Base-by-base conservation (phyloP, 768 basidiomycete species). In the Termitomyces heimii region DNA sequence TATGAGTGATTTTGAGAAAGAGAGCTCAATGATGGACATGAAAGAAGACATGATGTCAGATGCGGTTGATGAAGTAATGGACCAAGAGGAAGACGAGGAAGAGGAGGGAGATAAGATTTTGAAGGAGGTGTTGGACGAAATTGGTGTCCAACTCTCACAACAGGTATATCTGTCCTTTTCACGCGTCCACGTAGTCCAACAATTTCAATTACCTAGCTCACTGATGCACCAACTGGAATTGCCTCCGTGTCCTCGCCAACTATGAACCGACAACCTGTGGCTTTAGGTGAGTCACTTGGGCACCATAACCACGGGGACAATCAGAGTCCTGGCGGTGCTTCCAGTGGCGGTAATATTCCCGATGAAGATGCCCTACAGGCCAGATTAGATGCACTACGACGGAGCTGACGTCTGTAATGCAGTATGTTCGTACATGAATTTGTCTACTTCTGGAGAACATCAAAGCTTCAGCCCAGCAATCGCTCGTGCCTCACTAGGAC, bases 41-140 rank as follows among this genome's bases (percentile, higher is more conserved):
- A 99, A 98, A 71, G 97, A 98, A 73, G 96, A 97, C 70, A 98
- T 98, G 92, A 99, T 98, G 97, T 92, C 91, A 22, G 97, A 98
- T 59, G 89, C 94, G 14, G 90, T 98, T 16, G 97, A 98, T 72
- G 96, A 98, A 65, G 95, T 65, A n/a, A 67, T 67, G 66, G 92
- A 95, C 61, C 88, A 89, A 32, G 94, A 94, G 73, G 95, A 95
- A 65, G 96, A 96, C 51, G 96, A 98, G 71, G 97, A 98, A 64
- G 89, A 89, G 60, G 97, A 98, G 67, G 86, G 94, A 14, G 95
- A 98, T 68, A 90, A 91, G 77, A 95, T 99, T 60, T 71, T 99
- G 63, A 94, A 89, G 67, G 86, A 98, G 72, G 96, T 99, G 49
- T 75, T 99, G 48, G 97, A 98, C 62, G 97, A 98, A 77, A 97